phyloP scores from a whole-genome alignment of 345 rosid species.

The Mangifera indica region DNA sequence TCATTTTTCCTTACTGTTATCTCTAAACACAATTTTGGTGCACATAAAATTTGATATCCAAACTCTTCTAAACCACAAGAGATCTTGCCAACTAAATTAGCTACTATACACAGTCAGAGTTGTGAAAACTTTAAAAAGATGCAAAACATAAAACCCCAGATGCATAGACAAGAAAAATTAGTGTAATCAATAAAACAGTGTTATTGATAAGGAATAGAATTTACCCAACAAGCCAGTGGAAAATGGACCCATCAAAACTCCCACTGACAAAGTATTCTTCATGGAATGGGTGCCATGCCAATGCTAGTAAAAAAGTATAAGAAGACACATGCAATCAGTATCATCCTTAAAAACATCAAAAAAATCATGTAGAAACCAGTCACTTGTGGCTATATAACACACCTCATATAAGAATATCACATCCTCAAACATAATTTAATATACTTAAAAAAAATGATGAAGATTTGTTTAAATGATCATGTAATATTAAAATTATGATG shows the following conservation, averaged over 20 bases:
- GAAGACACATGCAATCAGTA: constrained; percentile 8
- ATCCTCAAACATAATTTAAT: not conserved
- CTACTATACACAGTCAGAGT: not conserved
- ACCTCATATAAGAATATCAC: not conserved
- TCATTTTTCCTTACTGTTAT: too few relatives aligned
- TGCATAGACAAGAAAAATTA: not conserved
- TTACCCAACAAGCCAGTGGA: constrained; percentile 98
- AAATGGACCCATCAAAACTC: constrained; percentile 86
- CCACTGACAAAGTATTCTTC: constrained; percentile 99
- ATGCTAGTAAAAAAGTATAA: constrained; percentile 41
- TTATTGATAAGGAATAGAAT: constrained; percentile 13
- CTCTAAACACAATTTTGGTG: not conserved
- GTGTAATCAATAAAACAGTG: not conserved
- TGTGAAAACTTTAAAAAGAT: not conserved
- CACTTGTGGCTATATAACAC: too few relatives aligned
- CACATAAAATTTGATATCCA: not conserved
- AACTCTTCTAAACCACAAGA: not conserved
- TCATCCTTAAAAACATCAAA: not conserved
- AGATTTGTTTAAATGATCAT: not conserved
- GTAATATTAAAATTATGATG: not conserved
- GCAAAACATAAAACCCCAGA: not conserved
- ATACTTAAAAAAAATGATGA: not conserved
- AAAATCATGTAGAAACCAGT: not conserved
- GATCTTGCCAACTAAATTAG: not conserved
- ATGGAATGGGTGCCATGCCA: constrained; percentile 99